Evolutionary conservation across 2,329 filamentous ascomycete species (phyloP).

Genomic region (Curvularia hawaiiensis): DNA sequence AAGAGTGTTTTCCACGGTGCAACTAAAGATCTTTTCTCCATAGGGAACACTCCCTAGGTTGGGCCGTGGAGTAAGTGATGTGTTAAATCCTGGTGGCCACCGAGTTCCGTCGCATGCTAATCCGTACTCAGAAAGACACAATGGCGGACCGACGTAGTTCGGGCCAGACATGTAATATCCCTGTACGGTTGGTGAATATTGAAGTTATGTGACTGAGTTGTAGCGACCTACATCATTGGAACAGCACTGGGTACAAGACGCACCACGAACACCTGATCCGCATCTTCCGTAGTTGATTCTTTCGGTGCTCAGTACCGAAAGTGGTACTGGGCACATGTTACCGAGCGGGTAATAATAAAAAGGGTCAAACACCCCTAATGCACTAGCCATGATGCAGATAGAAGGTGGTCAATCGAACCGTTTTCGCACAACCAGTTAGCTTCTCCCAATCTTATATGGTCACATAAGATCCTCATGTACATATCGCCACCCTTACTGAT

Average conservation of each 20-base stretch:
- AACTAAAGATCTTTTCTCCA: conserved; percentile 16
- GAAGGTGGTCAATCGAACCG: background rate
- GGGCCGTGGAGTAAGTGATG: background rate
- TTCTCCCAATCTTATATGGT: background rate
- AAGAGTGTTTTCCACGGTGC: conserved; percentile 43
- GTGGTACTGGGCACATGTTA: background rate
- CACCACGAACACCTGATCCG: conserved; percentile 2
- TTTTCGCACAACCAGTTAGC: background rate
- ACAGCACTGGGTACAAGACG: background rate
- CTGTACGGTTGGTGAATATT: background rate
- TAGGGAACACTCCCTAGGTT: conserved; percentile 1
- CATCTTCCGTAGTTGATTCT: conserved; percentile 4
- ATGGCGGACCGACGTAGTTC: background rate
- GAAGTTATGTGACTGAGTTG: background rate
- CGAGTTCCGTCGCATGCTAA: conserved; percentile 5
- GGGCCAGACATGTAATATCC: conserved; percentile 2
- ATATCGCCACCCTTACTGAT: background rate
- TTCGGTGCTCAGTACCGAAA: background rate
- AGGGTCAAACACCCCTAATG: background rate
- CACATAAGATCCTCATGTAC: background rate
- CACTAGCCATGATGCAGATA: background rate
- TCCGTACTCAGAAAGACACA: conserved; percentile 4
- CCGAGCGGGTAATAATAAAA: conserved; percentile 3
- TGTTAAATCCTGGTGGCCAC: conserved; percentile 4
- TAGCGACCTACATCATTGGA: conserved; percentile 2